Evolutionary conservation across 192 early-diverging fungal species (phyloP).

Genomic region (Coemansia sp.): DNA sequence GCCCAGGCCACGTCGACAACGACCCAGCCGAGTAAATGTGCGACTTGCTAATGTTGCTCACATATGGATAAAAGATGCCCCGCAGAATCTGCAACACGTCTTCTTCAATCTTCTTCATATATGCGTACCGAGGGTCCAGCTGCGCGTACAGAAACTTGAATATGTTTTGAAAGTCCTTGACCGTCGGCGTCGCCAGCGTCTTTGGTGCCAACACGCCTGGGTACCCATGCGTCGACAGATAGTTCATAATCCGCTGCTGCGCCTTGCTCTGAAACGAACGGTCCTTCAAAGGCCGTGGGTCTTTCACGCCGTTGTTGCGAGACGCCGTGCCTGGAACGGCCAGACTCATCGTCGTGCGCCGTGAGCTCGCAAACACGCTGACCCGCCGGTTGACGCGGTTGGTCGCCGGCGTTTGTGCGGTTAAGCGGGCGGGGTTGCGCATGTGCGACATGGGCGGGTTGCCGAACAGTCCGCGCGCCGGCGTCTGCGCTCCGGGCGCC

Average conservation of each 20-base stretch:
- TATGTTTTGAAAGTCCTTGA: slow-evolving; percentile 71
- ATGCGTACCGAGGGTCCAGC: slow-evolving; percentile 66
- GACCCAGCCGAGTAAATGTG: slow-evolving; percentile 66
- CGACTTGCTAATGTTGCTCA: slow-evolving; percentile 66
- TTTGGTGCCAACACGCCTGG: slow-evolving; percentile 59
- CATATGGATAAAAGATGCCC: slow-evolving; percentile 53
- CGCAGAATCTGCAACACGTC: slow-evolving; percentile 65
- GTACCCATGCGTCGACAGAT: slow-evolving; percentile 65
- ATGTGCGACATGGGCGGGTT: slow-evolving; percentile 47
- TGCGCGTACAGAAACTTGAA: slow-evolving; percentile 73
- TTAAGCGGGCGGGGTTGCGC: slow-evolving; percentile 32
- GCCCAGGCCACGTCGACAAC: slow-evolving; percentile 66
- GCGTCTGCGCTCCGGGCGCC: slow-evolving; percentile 36
- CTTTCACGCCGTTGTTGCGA: slow-evolving; percentile 58
- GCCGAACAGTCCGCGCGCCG: slow-evolving; percentile 31
- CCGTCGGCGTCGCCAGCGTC: slow-evolving; percentile 60
- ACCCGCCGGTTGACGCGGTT: slow-evolving; percentile 48
- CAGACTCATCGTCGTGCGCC: slow-evolving; percentile 36
- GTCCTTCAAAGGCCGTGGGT: slow-evolving; percentile 68
- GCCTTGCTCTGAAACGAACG: slow-evolving; percentile 61
- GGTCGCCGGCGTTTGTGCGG: slow-evolving; percentile 42
- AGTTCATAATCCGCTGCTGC: slow-evolving; percentile 62
- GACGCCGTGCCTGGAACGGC: slow-evolving; percentile 36
- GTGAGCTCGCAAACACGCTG: slow-evolving; percentile 54
- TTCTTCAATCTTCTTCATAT: slow-evolving; percentile 67